phyloP scores from a whole-genome alignment of 1,139 yeast species.

The Magnusiomyces paraingens region DNA sequence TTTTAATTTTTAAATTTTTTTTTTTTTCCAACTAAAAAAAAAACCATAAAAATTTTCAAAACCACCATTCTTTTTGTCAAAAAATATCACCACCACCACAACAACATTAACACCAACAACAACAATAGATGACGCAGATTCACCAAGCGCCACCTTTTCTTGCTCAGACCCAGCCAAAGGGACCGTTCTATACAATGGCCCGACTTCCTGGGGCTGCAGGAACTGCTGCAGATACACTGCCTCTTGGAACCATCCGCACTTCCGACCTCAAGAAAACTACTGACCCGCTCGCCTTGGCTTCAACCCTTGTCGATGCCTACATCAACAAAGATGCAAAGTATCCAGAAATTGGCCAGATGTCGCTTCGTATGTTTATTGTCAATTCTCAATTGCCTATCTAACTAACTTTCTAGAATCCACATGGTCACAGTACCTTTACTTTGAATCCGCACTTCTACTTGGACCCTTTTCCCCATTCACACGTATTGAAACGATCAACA shows the following conservation, averaged over 20 bases:
- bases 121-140: neutral
- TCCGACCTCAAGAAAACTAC: constrained; percentile 13
- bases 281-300: constrained; percentile 32
- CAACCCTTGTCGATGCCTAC: constrained; percentile 32
- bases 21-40: no score
- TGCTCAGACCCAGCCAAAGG: neutral
- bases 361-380: constrained; percentile 25
- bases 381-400: neutral
- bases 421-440: constrained; percentile 24
- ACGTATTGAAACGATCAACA: constrained; percentile 56
- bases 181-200: neutral
- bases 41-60: no score
- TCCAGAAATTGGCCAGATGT: constrained; percentile 36
- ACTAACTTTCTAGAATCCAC: constrained; percentile 21
- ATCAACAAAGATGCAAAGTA: constrained; percentile 33
- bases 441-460: constrained; percentile 21
- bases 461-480: constrained; percentile 67
- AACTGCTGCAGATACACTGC: neutral
- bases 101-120: neutral
- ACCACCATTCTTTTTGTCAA: no score
- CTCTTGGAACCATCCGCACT: constrained; percentile 12
- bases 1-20: no score
- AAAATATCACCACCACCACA: no score
- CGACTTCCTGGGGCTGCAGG: neutral
- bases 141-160: neutral